phyloP scores from a whole-genome alignment of 2,329 filamentous ascomycete genomes.

The Aaosphaeria pasadenensis region DNA sequence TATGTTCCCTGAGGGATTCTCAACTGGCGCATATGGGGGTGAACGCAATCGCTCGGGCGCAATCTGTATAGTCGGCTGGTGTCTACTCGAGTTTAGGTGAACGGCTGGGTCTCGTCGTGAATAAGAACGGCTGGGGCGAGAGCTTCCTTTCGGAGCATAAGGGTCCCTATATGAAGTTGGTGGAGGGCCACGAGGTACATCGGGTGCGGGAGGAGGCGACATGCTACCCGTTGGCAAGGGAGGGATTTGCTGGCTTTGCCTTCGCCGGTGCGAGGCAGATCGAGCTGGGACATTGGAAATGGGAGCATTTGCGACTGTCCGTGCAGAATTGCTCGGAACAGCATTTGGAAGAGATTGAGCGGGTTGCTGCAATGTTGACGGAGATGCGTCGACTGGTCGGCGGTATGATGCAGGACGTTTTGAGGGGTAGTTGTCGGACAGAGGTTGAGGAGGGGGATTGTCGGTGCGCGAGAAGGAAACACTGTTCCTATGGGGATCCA shows the following conservation, averaged over 20 bases:
- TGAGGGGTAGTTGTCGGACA: constrained; percentile 27
- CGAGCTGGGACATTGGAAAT: constrained; percentile 18
- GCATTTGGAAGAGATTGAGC: constrained; percentile 14
- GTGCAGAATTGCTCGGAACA: constrained; percentile 29
- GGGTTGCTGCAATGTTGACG: constrained; percentile 5
- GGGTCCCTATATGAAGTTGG: constrained; percentile 43
- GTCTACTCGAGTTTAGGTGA: constrained; percentile 31
- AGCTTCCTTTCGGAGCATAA: constrained; percentile 31
- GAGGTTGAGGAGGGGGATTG: constrained; percentile 17
- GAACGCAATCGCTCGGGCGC: constrained; percentile 29
- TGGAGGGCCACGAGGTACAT: constrained; percentile 56
- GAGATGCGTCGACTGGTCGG: constrained; percentile 25
- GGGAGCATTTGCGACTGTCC: constrained; percentile 15
- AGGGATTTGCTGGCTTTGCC: constrained; percentile 30
- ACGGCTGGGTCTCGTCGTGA: constrained; percentile 33
- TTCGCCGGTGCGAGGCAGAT: constrained; percentile 24
- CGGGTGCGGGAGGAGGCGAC: constrained; percentile 50
- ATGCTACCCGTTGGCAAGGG: constrained; percentile 19
- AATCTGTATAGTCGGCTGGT: constrained; percentile 31
- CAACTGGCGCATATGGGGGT: constrained; percentile 26
- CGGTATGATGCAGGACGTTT: constrained; percentile 33
- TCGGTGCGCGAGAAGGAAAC: constrained; percentile 19
- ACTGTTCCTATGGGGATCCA: constrained; percentile 29
- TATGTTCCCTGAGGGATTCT: constrained; percentile 24
- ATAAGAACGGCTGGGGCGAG: constrained; percentile 21